These are phyloP conservation scores for Capillidium rhysosporum DNA, from an alignment of 371 early-diverging fungal species.

Conservation along the genomic window DNA sequence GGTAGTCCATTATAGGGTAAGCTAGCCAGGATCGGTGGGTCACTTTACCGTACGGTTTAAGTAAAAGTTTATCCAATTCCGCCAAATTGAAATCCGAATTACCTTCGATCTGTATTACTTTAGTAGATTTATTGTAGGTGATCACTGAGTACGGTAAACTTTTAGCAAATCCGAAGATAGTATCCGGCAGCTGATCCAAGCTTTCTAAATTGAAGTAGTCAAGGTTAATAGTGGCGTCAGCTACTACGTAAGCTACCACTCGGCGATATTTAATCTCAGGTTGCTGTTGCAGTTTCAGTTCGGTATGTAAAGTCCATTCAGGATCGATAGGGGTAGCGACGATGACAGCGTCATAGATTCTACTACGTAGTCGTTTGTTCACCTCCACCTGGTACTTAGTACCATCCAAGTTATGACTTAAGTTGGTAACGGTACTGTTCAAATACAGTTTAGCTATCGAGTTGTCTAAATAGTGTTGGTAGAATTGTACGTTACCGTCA, in stretches of 20 bases:
- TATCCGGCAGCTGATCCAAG: not conserved
- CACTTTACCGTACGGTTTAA: not conserved
- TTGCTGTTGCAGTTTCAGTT: not conserved
- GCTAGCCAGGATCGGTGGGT: not conserved
- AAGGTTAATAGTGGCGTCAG: not conserved
- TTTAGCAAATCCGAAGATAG: not conserved
- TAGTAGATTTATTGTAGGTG: not conserved
- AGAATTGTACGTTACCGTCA: slow-evolving; percentile 16
- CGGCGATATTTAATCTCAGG: not conserved
- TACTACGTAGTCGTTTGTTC: not conserved
- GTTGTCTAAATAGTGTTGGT: not conserved
- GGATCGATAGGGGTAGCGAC: slow-evolving; percentile 2
- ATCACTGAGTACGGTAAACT: not conserved
- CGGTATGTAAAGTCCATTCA: not conserved
- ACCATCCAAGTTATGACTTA: not conserved
- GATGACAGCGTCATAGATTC: not conserved
- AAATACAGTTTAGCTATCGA: not conserved
- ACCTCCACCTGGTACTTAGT: too few species aligned
- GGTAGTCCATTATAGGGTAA: not conserved
- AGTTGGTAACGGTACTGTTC: not conserved
- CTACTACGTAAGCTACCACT: not conserved
- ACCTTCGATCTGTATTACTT: not conserved
- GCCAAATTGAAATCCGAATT: not conserved
- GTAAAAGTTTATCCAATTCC: not conserved
- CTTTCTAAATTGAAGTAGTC: not conserved